A percentile compares a stretch with the other conserved stretches of the same genome.
Conservation (phyloP, 2,329 filamentous ascomycete genomes). For the Tolypocladium pustulatum region DNA sequence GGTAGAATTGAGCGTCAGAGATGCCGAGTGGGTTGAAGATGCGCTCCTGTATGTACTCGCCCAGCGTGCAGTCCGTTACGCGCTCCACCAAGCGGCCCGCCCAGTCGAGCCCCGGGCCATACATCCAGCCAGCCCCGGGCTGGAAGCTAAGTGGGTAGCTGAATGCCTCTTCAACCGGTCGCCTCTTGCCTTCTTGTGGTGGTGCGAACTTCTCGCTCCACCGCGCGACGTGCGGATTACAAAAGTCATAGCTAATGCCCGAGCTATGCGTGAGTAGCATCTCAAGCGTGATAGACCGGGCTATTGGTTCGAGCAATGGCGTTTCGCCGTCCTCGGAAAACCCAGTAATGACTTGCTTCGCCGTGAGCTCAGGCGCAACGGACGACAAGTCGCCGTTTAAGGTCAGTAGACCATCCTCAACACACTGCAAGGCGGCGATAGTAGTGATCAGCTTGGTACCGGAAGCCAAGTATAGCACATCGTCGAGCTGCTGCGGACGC, state of each 20-base stretch:
- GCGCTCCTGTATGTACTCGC: slow-evolving; percentile 23
- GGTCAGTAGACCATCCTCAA: slow-evolving; percentile 37
- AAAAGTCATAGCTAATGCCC: slow-evolving; percentile 34
- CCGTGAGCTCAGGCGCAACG: slow-evolving; percentile 35
- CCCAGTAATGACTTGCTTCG: slow-evolving; percentile 34
- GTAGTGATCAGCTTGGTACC: slow-evolving; percentile 36
- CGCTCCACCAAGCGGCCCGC: slow-evolving; percentile 32
- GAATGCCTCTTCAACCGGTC: slow-evolving; percentile 30
- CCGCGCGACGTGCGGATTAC: slow-evolving; percentile 21
- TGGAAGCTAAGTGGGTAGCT: slow-evolving; percentile 30
- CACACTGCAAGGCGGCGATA: slow-evolving; percentile 42
- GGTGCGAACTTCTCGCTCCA: slow-evolving; percentile 22
- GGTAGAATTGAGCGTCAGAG: slow-evolving; percentile 25
- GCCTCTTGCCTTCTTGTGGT: slow-evolving; percentile 5
- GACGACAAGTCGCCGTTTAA: slow-evolving; percentile 33
- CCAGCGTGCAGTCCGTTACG: slow-evolving; percentile 24
- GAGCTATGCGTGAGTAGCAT: slow-evolving; percentile 42
- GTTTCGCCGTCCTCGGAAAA: slow-evolving; percentile 30
- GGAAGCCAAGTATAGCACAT: slow-evolving; percentile 25
- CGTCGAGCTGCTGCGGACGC: slow-evolving; percentile 22
- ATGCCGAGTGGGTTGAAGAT: slow-evolving; percentile 27
- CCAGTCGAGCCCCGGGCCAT: slow-evolving; percentile 36
- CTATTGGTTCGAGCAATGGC: slow-evolving; percentile 21
- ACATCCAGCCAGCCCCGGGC: slow-evolving; percentile 38
- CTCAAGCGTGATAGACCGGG: slow-evolving; percentile 33